Percentiles rank a stretch among this genome's conserved stretches.
These are phyloP conservation scores for Sporobolomyces pararoseus DNA, from an alignment of 768 basidiomycete species.

Conservation along the genomic window DNA sequence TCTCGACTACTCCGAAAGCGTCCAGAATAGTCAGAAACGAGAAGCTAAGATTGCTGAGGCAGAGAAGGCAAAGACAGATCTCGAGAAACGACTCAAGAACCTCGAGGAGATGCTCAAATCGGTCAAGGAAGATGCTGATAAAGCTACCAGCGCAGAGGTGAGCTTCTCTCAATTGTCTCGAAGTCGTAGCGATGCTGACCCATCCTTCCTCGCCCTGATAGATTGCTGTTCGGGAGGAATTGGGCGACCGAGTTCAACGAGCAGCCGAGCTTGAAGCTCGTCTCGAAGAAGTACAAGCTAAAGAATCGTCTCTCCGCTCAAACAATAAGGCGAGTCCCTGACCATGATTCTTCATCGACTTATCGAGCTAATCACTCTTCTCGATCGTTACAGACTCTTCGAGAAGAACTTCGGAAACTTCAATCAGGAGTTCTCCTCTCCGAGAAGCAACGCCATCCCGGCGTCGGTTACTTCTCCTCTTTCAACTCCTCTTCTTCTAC, in stretches of 20 bases:
- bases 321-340: constrained; percentile 79
- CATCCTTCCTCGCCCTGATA: constrained; percentile 45
- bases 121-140: constrained; percentile 54
- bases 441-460: constrained; percentile 85
- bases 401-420: constrained; percentile 91
- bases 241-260: constrained; percentile 57
- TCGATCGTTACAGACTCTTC: constrained; percentile 61
- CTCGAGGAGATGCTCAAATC: constrained; percentile 53
- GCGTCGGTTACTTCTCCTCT: constrained; percentile 71
- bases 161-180: constrained; percentile 27
- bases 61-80: constrained; percentile 54
- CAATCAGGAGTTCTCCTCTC: constrained; percentile 86
- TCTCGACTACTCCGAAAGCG: constrained; percentile 54
- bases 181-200: background rate
- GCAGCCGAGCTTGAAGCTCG: constrained; percentile 61
- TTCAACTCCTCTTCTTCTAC: constrained; percentile 18
- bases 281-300: constrained; percentile 62
- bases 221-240: constrained; percentile 54
- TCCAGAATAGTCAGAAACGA: constrained; percentile 70
- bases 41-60: constrained; percentile 60
- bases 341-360: background rate
- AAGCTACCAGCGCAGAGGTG: constrained; percentile 64
- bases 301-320: constrained; percentile 66
- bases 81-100: constrained; percentile 47
- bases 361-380: background rate